phyloP scores from a whole-genome alignment of 2,329 filamentous ascomycete species.

The Beauveria varroae region DNA sequence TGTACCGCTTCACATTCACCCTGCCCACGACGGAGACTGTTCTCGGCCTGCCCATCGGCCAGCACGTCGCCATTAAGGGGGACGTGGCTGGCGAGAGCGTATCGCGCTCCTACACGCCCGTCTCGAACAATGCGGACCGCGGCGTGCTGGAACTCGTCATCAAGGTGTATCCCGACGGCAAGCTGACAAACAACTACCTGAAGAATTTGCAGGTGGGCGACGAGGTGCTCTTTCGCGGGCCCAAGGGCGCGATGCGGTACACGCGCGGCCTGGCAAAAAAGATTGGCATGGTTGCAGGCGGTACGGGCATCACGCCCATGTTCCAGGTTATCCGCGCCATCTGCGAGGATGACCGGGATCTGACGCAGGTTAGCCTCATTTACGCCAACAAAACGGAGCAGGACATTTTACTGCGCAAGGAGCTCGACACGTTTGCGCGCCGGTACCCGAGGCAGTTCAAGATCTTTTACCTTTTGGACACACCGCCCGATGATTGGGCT shows the following conservation, averaged over 20 bases:
- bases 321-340: conserved; percentile 55
- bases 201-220: conserved; percentile 39
- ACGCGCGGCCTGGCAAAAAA: conserved; percentile 30
- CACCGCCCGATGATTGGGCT: conserved; percentile 38
- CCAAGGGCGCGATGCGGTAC: conserved; percentile 51
- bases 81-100: conserved; percentile 37
- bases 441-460: conserved; percentile 46
- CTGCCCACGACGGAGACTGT: conserved; percentile 36
- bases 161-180: conserved; percentile 43
- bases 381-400: conserved; percentile 52
- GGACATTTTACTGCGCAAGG: conserved; percentile 50
- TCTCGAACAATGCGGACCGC: conserved; percentile 41
- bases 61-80: conserved; percentile 47
- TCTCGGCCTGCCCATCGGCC: conserved; percentile 48
- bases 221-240: conserved; percentile 43
- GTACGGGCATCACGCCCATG: conserved; percentile 25
- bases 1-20: conserved; percentile 39
- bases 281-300: conserved; percentile 49
- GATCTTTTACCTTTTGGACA: conserved; percentile 47
- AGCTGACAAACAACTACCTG: conserved; percentile 43
- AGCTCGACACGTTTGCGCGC: conserved; percentile 47
- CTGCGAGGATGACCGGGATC: conserved; percentile 48
- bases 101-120: conserved; percentile 46
- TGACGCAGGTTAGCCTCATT: conserved; percentile 47
- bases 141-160: conserved; percentile 45